phyloP scores from a whole-genome alignment of 306 rosid genomes.

The Macrotyloma uniflorum region DNA sequence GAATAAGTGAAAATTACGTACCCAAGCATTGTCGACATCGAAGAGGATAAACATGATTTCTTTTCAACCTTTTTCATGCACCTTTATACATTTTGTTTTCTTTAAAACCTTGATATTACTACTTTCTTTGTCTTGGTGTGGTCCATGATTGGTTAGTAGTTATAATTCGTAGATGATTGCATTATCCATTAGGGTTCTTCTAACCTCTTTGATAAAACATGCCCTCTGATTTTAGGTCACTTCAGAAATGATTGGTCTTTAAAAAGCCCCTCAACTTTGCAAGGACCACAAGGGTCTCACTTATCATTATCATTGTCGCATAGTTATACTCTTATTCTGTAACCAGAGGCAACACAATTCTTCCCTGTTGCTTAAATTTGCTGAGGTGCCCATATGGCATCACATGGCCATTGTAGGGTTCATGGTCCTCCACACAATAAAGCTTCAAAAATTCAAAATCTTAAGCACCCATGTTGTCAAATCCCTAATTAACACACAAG shows the following conservation, averaged over 20 bases:
- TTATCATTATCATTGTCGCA: conserved; percentile 33
- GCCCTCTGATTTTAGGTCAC: conserved; percentile 36
- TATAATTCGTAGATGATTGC: conserved; percentile 20
- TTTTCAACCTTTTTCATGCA: neutral
- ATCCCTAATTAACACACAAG: neutral
- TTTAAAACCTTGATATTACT: neutral
- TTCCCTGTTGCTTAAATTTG: conserved; percentile 36
- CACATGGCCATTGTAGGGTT: conserved; percentile 66
- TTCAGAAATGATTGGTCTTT: conserved; percentile 38
- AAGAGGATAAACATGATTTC: neutral
- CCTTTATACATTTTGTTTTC: neutral
- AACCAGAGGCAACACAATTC: conserved; percentile 22
- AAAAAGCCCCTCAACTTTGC: conserved; percentile 14
- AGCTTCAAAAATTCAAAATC: neutral
- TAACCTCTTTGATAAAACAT: conserved; percentile 2
- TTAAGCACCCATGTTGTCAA: conserved; percentile 42
- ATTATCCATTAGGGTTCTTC: neutral
- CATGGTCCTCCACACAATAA: conserved; percentile 62
- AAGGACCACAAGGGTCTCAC: conserved; percentile 57
- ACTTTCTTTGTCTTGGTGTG: neutral
- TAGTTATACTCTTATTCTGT: conserved; percentile 4
- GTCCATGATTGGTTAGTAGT: neutral
- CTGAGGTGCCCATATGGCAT: conserved; percentile 54
- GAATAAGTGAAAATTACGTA: neutral
- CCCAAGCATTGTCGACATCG: neutral